Evolutionary conservation across 129 eudicot species (phyloP).

Genomic region (Escallonia rubra): DNA sequence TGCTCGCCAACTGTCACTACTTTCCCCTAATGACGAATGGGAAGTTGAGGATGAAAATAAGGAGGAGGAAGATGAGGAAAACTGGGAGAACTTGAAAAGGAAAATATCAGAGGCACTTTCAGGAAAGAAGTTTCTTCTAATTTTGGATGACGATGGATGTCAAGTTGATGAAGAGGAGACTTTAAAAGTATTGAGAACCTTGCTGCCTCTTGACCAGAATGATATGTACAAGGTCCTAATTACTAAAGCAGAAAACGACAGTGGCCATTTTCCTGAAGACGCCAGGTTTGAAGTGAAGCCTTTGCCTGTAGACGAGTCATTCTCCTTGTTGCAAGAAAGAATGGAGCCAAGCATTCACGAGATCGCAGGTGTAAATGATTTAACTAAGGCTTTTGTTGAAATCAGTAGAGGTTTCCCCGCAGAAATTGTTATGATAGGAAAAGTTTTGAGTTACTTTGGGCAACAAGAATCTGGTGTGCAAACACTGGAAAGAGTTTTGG

Average conservation of each 20-base stretch:
- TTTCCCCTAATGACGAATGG: constrained; percentile 26
- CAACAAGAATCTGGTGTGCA: constrained; percentile 6
- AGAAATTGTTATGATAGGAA: constrained; percentile 25
- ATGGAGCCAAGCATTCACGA: background rate
- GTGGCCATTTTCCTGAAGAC: background rate
- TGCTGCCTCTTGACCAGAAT: background rate
- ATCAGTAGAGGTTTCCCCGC: constrained; percentile 20
- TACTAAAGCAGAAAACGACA: background rate
- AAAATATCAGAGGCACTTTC: background rate
- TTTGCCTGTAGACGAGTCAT: constrained; percentile 10
- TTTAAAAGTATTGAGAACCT: background rate
- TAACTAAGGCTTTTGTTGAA: constrained; percentile 6
- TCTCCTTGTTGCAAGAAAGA: constrained; percentile 19
- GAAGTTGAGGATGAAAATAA: constrained; percentile 10
- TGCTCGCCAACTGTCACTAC: constrained; percentile 38
- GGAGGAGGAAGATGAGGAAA: background rate
- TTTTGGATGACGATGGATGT: constrained; percentile 31
- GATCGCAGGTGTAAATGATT: background rate
- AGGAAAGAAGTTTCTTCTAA: constrained; percentile 16
- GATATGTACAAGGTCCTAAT: background rate
- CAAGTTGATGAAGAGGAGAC: background rate
- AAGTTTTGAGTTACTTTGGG: constrained; percentile 26
- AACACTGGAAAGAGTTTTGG: constrained; percentile 14
- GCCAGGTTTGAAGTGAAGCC: background rate
- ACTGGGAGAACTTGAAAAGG: background rate